A percentile compares a stretch with the other conserved stretches of the same genome.
These are phyloP conservation scores for Climacium dendroides DNA, from an alignment of 225 moss, liverwort and hornwort genomes.

Conservation along the genomic window DNA sequence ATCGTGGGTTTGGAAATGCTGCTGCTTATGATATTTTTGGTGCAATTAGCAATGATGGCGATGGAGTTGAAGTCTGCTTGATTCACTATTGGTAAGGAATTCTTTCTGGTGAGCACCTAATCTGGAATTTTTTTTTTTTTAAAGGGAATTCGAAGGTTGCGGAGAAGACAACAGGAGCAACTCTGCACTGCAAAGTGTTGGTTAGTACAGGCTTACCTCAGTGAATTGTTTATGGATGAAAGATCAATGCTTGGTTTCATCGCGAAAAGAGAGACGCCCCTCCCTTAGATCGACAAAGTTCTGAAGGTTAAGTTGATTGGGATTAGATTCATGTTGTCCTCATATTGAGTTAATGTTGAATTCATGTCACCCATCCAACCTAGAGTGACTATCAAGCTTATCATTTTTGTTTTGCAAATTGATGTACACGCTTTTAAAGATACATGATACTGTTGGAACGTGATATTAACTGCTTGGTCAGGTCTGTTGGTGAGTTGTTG, in stretches of 20 bases:
- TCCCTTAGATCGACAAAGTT: not conserved
- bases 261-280: no score
- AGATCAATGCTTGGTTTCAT: not conserved
- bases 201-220: slow-evolving; percentile 1
- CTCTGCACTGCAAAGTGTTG: slow-evolving; percentile 30
- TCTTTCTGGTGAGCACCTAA: not conserved
- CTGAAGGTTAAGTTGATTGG: not conserved
- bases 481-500: not conserved
- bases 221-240: not conserved
- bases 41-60: not conserved
- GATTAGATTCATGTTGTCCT: not conserved
- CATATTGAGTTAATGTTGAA: not conserved
- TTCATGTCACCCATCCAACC: not conserved
- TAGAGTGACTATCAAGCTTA: not conserved
- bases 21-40: not conserved
- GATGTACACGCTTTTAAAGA: not conserved
- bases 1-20: not conserved
- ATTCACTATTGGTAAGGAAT: not conserved
- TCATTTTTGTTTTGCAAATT: not conserved
- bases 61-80: not conserved
- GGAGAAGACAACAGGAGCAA: slow-evolving; percentile 16
- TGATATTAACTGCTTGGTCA: not conserved
- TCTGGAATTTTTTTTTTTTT: not conserved
- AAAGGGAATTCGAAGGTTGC: slow-evolving; percentile 21
- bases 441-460: not conserved